Evolutionary conservation across 2,329 filamentous ascomycete species (phyloP).

Genomic region (Calcarisporium arbuscula): DNA sequence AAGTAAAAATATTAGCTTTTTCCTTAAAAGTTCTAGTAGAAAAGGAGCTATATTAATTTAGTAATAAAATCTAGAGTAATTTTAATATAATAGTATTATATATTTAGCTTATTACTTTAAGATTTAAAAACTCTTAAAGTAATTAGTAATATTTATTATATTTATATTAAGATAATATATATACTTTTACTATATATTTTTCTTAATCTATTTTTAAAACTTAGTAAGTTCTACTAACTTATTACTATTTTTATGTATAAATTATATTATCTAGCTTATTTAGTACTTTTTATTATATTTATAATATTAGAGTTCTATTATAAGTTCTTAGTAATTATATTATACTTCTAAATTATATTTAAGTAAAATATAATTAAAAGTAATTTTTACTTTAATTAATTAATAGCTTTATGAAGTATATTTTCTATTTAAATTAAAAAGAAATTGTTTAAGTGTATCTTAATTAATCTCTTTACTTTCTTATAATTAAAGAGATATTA

Average conservation of each 20-base stretch:
- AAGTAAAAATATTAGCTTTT: neutral
- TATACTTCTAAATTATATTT: too few relatives aligned
- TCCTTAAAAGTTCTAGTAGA: neutral
- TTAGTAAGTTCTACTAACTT: neutral
- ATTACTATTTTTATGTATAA: neutral
- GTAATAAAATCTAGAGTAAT: neutral
- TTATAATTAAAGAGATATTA: neutral
- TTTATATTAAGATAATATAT: neutral
- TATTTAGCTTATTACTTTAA: neutral
- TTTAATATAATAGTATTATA: neutral
- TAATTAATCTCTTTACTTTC: neutral
- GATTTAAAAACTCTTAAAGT: neutral
- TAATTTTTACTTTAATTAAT: too few relatives aligned
- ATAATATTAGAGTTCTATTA: too few relatives aligned
- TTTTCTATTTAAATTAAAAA: neutral
- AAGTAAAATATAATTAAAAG: too few relatives aligned
- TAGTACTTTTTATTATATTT: too few relatives aligned
- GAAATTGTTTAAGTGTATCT: too few relatives aligned
- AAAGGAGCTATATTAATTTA: neutral
- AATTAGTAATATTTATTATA: neutral
- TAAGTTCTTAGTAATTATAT: too few relatives aligned
- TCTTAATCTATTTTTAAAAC: conserved; percentile 1
- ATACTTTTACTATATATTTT: neutral
- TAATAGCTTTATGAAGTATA: too few relatives aligned
- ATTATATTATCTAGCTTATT: too few relatives aligned